These are phyloP conservation scores for Talaromyces sp. DNA, from an alignment of 2,329 filamentous ascomycete genomes.

Conservation along the genomic window DNA sequence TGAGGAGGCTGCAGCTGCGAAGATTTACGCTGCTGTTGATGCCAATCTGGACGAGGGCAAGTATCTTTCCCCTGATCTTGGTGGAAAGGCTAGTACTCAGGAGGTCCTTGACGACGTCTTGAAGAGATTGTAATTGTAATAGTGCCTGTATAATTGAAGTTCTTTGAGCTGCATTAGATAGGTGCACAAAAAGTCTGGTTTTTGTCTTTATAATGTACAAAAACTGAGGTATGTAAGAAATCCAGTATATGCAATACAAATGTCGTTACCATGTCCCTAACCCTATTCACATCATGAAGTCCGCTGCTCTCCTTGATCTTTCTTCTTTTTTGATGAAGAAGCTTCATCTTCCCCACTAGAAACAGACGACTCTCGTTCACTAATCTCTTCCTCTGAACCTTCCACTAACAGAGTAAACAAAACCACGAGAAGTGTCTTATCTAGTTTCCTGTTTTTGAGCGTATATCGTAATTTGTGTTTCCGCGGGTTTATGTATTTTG, in stretches of 20 bases:
- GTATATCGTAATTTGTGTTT: slow-evolving; percentile 88
- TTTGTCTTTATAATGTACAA: neutral
- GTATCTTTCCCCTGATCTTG: slow-evolving; percentile 82
- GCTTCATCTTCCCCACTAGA: neutral
- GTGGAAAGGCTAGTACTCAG: slow-evolving; percentile 77
- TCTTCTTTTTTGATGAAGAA: neutral
- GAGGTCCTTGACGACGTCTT: slow-evolving; percentile 86
- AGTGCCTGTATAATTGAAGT: neutral
- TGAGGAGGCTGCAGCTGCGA: slow-evolving; percentile 77
- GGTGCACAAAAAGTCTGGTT: neutral
- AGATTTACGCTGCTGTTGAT: slow-evolving; percentile 89
- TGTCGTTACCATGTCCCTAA: neutral
- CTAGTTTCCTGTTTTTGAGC: slow-evolving; percentile 71
- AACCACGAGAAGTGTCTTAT: slow-evolving; percentile 72
- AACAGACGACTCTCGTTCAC: slow-evolving; percentile 1
- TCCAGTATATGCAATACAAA: neutral
- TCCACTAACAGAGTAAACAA: slow-evolving; percentile 66
- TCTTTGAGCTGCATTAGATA: neutral
- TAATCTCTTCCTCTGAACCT: slow-evolving; percentile 18
- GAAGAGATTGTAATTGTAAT: slow-evolving; percentile 60
- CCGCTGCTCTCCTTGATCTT: neutral
- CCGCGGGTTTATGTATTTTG: slow-evolving; percentile 52
- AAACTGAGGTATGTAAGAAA: neutral
- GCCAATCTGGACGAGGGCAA: slow-evolving; percentile 78
- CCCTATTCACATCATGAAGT: too few species aligned